Evolutionary conservation across 177 flowering plant species (phyloP), one percentile per base, ranked within the genome.

Genomic region (Vitis hybrid): DNA sequence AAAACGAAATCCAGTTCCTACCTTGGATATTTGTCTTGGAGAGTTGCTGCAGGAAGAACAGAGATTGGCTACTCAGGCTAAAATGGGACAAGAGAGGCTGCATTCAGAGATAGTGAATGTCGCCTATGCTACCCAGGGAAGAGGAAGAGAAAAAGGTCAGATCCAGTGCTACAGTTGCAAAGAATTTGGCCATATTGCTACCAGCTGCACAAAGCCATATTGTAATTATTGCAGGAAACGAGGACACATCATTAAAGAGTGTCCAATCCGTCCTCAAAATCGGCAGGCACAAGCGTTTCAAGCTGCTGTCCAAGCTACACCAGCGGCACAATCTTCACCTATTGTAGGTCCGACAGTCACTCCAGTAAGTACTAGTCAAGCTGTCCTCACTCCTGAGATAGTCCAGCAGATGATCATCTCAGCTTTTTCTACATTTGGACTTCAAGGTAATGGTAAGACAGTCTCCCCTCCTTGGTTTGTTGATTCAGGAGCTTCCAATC

Each of bases 31-130:
- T 0, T 76, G 72, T 62, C n/a, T 76, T 17, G 52, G 68, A 23
- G 75, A 71, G 26, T 26, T 72, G 3, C 14, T 76, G 39, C 71
- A 71, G 3, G 78, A 75, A n/a, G 78, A 71, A 65, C 71, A 64
- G 62, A n/a, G 60, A 7, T 6, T 67, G 2, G 23, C 19, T 3
- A 67, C 75, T 6, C 69, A 69, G 23, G 34, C 32, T 32, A 10
- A 45, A 12, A 9, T 73, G 12, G 61, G 26, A 3, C 64, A 61
- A 17, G 10, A 17, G 7, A n/a, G 11, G 14, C 7, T 13, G 45
- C 3, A 30, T 3, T 14, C 11, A 13, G 0, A 32, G 15, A 39
- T 60, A 15, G 26, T 62, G 6, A n/a, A 14, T 19, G 15, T 70
- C 0, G 66, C 66, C 10, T 67, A 67, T 66, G 57, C 45, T 12